Percentiles rank a stretch among this genome's conserved stretches.
Conservation (phyloP, 257 asterid species). For the Gynochthodes officinalis region DNA sequence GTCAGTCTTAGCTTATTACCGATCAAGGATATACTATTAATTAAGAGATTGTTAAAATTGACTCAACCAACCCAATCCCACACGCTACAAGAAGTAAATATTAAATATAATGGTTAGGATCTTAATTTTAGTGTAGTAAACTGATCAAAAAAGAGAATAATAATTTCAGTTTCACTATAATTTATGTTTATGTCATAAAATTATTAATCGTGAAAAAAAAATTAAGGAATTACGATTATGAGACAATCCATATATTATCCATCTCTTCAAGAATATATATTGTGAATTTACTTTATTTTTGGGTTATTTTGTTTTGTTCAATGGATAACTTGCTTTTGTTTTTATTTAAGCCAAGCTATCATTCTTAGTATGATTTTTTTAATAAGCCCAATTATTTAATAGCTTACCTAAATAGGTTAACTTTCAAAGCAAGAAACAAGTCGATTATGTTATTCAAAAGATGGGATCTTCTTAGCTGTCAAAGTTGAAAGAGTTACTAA, state of each 20-base stretch:
- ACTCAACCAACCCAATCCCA: background rate
- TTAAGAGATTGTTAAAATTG: background rate
- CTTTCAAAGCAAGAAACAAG: conserved; percentile 20
- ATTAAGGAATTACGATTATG: too few species aligned
- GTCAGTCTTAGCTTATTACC: too few species aligned
- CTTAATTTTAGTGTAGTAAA: too few species aligned
- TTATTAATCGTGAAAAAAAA: too few species aligned
- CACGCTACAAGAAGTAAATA: too few species aligned
- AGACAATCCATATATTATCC: too few species aligned
- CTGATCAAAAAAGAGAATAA: too few species aligned
- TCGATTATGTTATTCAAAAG: conserved; percentile 11
- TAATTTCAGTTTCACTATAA: too few species aligned
- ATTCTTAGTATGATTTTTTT: background rate
- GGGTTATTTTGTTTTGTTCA: background rate
- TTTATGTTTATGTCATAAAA: too few species aligned
- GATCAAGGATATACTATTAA: background rate
- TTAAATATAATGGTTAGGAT: too few species aligned
- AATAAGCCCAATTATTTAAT: background rate
- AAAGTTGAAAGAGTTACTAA: conserved; percentile 20
- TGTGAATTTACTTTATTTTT: too few species aligned
- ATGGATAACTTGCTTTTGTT: background rate
- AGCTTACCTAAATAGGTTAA: background rate
- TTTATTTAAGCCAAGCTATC: background rate
- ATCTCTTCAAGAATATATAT: too few species aligned
- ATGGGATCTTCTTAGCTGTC: conserved; percentile 22